phyloP scores from a whole-genome alignment of 176 grass and related monocot genomes.

The Musa schizocarpa region DNA sequence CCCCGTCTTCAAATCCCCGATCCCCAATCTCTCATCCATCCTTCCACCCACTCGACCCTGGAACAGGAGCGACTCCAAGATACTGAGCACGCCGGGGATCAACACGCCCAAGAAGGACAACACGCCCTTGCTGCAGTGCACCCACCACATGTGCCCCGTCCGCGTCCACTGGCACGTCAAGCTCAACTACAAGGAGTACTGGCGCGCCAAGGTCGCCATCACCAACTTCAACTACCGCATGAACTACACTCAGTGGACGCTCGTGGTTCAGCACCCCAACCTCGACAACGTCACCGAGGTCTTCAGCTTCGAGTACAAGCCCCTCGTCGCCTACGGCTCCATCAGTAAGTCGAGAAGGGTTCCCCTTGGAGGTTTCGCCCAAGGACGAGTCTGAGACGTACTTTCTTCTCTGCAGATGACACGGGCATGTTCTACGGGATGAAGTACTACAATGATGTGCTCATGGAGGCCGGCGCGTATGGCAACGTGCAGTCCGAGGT shows the following conservation, averaged over 20 bases:
- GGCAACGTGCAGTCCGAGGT: conserved; percentile 23
- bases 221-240: conserved; percentile 21
- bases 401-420: conserved; percentile 4
- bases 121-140: conserved; percentile 5
- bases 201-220: conserved; percentile 13
- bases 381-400: no score
- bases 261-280: conserved; percentile 14
- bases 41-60: neutral
- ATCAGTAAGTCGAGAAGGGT: conserved; percentile 1
- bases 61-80: neutral
- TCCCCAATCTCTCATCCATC: neutral
- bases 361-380: neutral
- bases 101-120: neutral
- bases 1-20: neutral
- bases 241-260: conserved; percentile 24
- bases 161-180: conserved; percentile 24
- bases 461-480: conserved; percentile 12
- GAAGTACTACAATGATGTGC: conserved; percentile 21
- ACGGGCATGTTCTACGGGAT: conserved; percentile 21
- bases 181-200: conserved; percentile 25
- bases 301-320: conserved; percentile 24
- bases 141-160: conserved; percentile 20
- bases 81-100: neutral
- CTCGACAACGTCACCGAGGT: conserved; percentile 19
- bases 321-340: neutral